Evolutionary conservation across 169 alveolate genomes (phyloP), one percentile per base, ranked within the genome.

Genomic region (Eimeria praecox): DNA sequence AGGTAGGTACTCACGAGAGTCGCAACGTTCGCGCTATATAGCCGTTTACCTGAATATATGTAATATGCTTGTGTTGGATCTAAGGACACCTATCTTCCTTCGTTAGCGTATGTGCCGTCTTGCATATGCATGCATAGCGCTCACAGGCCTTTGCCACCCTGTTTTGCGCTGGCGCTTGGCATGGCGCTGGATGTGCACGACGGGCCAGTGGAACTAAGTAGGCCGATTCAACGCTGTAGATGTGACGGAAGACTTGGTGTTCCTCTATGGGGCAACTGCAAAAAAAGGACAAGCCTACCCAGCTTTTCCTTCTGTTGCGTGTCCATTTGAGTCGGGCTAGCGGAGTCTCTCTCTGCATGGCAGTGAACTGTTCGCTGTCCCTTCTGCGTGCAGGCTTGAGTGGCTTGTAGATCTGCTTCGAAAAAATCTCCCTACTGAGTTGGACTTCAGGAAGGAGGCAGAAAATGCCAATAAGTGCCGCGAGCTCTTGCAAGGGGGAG

Each of bases 341-440:
- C 33, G 52, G 54, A 73, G 12, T 10, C 2, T 69, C 46, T 46
- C n/a, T 69, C 9, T 30, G 80, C 46, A 69, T 14, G 49, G 49
- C 80, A 30, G n/a, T 69, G 46, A 30, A 73, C 83, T 73, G 83
- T 73, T 20, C 33, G n/a, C 33, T 33, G 12, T 38, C 52, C 49
- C 33, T 35, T 73, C 83, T 73, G 30, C 93, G 24, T 54, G 93
- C 86, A 95, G 96, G 71, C 80, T 95, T 30, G 83, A 88, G 54
- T 95, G 96, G 96, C 91, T 95, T 14, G 89, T 54, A 46, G 95
- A 86, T 64, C 75, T 95, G 91, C 88, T 95, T 9, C 92, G 92
- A 52, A 66, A 73, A 59, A 95, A 95, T 38, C 92, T 95, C 33
- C 96, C 96, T 44, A 75, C 75, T 14, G 96, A 95, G n/a, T 20